A percentile compares a stretch with the other conserved stretches of the same genome.
phyloP scores from a whole-genome alignment of 495 filamentous ascomycete species.

The Tuber indicum region DNA sequence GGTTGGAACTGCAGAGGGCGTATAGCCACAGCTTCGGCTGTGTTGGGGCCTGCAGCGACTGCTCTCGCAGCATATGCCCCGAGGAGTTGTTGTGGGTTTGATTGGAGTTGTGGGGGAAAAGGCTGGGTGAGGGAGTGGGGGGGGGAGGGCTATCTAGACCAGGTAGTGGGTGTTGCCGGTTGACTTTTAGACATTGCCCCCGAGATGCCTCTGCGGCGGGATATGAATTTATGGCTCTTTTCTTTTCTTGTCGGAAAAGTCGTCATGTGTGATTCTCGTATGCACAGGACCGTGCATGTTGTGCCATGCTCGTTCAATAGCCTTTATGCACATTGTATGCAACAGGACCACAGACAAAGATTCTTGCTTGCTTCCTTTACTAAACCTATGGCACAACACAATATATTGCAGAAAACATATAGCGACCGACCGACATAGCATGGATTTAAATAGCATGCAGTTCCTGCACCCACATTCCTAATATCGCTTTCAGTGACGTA shows the following conservation, averaged over 20 bases:
- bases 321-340: not conserved
- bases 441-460: not conserved
- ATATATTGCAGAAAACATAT: not conserved
- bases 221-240: not conserved
- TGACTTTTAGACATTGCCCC: not conserved
- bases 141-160: not conserved
- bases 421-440: not conserved
- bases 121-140: too few relatives aligned
- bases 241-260: not conserved
- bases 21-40: not conserved
- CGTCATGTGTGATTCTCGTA: not conserved
- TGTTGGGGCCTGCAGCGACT: conserved; percentile 17
- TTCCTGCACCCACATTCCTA: not conserved
- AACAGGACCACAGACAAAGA: not conserved
- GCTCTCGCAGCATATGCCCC: conserved; percentile 14
- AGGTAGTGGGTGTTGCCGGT: not conserved
- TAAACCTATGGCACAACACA: not conserved
- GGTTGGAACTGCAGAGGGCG: not conserved
- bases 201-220: not conserved
- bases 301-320: not conserved
- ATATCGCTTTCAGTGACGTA: not conserved
- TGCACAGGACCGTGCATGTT: not conserved
- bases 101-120: not conserved
- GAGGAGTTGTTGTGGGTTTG: conserved; percentile 8
- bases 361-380: not conserved